Percentiles rank a stretch among this genome's conserved stretches.
Evolutionary conservation across 306 rosid species (phyloP).

Genomic region (Vigna reflexopilosa): DNA sequence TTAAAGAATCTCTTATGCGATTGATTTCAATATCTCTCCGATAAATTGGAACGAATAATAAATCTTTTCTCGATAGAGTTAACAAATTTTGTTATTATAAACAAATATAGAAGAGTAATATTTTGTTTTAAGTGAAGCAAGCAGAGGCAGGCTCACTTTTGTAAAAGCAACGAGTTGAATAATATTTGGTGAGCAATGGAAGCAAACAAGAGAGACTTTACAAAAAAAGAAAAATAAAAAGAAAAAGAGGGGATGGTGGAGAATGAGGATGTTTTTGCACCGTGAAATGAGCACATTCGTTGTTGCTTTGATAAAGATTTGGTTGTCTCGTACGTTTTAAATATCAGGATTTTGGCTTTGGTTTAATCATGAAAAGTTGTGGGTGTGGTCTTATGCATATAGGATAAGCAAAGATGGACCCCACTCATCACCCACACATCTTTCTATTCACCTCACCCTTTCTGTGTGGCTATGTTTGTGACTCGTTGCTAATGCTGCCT

Average conservation of each 20-base stretch:
- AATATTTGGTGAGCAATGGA: conserved; percentile 28
- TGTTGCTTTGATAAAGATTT: conserved; percentile 52
- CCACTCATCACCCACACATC: conserved; percentile 49
- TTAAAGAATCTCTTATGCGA: too few species aligned
- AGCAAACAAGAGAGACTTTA: conserved; percentile 24
- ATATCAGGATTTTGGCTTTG: conserved; percentile 22
- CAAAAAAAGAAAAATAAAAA: not conserved
- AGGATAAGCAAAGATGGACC: conserved; percentile 55
- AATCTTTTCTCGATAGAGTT: too few species aligned
- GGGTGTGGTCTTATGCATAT: conserved; percentile 55
- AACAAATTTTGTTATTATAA: too few species aligned
- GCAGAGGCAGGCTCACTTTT: too few species aligned
- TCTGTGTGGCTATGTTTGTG: conserved; percentile 55
- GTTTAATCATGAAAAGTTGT: conserved; percentile 46
- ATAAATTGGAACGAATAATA: too few species aligned
- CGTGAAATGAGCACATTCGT: conserved; percentile 74
- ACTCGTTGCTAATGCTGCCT: conserved; percentile 47
- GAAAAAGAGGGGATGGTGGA: conserved; percentile 64
- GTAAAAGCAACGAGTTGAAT: conserved; percentile 25
- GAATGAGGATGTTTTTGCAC: conserved; percentile 53
- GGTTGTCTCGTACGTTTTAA: conserved; percentile 48
- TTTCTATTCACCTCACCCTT: conserved; percentile 50
- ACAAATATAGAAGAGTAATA: not conserved
- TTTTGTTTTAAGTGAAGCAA: too few species aligned
- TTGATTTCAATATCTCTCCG: too few species aligned